Evolutionary conservation across 371 early-diverging fungal genomes (phyloP).

Genomic region (Rhizopus microsporus): DNA sequence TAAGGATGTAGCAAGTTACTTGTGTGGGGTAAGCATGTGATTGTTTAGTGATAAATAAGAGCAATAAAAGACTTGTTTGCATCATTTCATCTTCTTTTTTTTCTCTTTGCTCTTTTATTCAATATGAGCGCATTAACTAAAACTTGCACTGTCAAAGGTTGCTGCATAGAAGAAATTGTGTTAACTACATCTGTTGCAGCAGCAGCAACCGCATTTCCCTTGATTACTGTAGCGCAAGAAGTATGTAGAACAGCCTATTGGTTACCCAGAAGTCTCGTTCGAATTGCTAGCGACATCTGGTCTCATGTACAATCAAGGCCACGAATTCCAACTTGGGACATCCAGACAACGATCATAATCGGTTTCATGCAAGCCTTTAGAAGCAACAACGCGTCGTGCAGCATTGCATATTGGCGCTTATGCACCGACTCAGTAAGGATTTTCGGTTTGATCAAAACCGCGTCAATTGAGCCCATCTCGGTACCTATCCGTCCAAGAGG

Average conservation of each 20-base stretch:
- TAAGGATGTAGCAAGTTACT: background rate
- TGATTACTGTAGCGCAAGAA: constrained; percentile 18
- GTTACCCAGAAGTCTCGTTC: constrained; percentile 20
- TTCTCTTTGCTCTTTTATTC: background rate
- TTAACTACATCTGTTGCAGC: constrained; percentile 1
- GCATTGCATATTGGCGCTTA: background rate
- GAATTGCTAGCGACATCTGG: constrained; percentile 28
- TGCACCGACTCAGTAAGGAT: background rate
- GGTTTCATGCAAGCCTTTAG: constrained; percentile 37
- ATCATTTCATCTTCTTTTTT: background rate
- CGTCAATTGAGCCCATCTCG: background rate
- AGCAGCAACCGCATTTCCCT: background rate
- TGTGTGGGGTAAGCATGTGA: background rate
- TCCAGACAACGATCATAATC: constrained; percentile 39
- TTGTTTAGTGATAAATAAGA: background rate
- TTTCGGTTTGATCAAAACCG: background rate
- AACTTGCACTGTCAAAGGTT: constrained; percentile 17
- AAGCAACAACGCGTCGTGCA: background rate
- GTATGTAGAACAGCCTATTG: constrained; percentile 22
- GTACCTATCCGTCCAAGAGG: constrained; percentile 21
- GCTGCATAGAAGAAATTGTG: constrained; percentile 12
- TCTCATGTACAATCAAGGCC: constrained; percentile 30
- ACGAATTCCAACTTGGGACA: constrained; percentile 42
- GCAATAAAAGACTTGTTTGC: too few species aligned
- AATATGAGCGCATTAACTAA: constrained; percentile 56